A percentile compares a stretch with the other conserved stretches of the same genome.
Conservation (phyloP, 2,329 filamentous ascomycete species). For the Botrytis medusae region DNA sequence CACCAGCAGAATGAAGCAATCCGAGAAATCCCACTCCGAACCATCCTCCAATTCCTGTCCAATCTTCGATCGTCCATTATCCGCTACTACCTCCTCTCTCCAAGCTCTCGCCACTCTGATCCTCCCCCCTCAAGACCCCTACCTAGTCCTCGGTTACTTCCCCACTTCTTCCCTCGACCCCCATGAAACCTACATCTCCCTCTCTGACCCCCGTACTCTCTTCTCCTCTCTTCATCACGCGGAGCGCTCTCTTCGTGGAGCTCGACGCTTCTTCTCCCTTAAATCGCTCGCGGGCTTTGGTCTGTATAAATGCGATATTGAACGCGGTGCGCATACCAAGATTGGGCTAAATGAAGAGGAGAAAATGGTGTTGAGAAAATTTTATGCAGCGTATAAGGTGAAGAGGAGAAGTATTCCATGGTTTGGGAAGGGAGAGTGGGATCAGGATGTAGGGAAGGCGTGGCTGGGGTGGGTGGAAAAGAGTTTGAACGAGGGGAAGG, state of each 20-base stretch:
- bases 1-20: background rate
- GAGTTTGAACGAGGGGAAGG: background rate
- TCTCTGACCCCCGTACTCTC: background rate
- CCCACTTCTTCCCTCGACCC: constrained; percentile 9
- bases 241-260: background rate
- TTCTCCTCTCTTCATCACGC: background rate
- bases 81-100: background rate
- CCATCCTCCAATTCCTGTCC: background rate
- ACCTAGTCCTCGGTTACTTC: constrained; percentile 15
- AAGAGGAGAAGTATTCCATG: background rate
- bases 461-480: constrained; percentile 3
- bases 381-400: background rate
- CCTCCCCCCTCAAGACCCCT: background rate
- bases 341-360: background rate
- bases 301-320: constrained; percentile 11
- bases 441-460: background rate
- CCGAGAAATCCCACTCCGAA: background rate
- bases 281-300: background rate
- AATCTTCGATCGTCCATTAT: background rate
- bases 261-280: background rate
- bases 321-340: background rate
- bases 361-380: constrained; percentile 1
- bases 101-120: background rate
- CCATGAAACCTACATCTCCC: constrained; percentile 2
- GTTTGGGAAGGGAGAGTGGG: background rate